A percentile compares a stretch with the other conserved stretches of the same genome.
phyloP scores from a whole-genome alignment of 192 early-diverging fungal genomes.

The Physocladia obscura region DNA sequence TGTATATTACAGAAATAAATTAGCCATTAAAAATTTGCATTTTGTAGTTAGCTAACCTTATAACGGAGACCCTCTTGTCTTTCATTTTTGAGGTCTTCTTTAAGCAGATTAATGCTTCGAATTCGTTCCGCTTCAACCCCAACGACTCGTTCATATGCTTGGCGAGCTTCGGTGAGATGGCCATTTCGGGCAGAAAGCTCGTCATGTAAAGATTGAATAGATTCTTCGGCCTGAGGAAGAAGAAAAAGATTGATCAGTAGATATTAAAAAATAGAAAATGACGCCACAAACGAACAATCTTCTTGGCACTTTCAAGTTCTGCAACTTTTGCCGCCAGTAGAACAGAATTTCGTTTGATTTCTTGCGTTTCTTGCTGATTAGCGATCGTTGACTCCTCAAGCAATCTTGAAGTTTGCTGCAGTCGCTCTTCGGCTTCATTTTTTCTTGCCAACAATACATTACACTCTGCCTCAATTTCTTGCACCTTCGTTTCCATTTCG shows the following conservation, averaged over 20 bases:
- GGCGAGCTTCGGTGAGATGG: conserved; percentile 15
- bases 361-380: not conserved
- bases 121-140: conserved; percentile 29
- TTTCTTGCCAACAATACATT: not conserved
- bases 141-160: conserved; percentile 31
- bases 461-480: too few relatives aligned
- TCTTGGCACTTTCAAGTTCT: not conserved
- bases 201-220: conserved; percentile 19
- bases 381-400: not conserved
- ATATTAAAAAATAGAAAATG: not conserved
- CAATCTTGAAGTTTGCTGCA: not conserved
- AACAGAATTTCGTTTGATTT: too few relatives aligned
- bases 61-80: conserved; percentile 1
- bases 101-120: not conserved
- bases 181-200: not conserved
- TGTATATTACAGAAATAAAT: too few relatives aligned
- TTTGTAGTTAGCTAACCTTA: too few relatives aligned
- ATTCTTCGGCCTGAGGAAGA: not conserved
- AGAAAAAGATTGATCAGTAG: not conserved
- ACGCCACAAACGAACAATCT: not conserved
- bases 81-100: conserved; percentile 3
- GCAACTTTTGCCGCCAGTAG: too few relatives aligned
- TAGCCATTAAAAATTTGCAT: too few relatives aligned
- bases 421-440: too few relatives aligned
- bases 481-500: conserved; percentile 45